Conservation (phyloP, 2,329 filamentous ascomycete genomes). For the Xylariaceae sp. region DNA sequence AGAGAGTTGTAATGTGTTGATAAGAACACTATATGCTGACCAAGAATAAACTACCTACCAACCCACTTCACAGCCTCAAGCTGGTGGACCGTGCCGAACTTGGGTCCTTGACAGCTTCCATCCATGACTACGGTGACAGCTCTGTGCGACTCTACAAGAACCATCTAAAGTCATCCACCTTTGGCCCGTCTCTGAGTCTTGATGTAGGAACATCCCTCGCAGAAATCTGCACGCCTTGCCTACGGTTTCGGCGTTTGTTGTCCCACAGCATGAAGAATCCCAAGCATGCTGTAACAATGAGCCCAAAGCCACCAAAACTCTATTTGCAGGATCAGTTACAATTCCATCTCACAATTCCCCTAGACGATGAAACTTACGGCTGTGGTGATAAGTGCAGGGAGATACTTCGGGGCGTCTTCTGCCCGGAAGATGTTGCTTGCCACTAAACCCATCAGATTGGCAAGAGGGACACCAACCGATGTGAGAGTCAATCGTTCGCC, state of each 20-base stretch:
- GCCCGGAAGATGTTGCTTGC: slow-evolving; percentile 65
- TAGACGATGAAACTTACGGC: slow-evolving; percentile 31
- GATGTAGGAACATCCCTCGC: slow-evolving; percentile 58
- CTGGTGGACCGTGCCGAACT: too few species aligned
- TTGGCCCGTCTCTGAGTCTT: slow-evolving; percentile 53
- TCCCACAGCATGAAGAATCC: slow-evolving; percentile 64
- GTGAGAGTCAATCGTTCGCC: slow-evolving; percentile 68
- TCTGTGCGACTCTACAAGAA: slow-evolving; percentile 39
- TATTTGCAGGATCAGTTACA: background rate
- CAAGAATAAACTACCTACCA: too few species aligned
- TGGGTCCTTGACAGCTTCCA: too few species aligned
- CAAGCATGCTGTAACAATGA: slow-evolving; percentile 52
- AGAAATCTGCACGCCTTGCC: slow-evolving; percentile 52
- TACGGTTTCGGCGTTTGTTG: slow-evolving; percentile 58
- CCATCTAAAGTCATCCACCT: slow-evolving; percentile 55
- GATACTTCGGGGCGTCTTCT: slow-evolving; percentile 63
- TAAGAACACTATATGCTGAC: too few species aligned
- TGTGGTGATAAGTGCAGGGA: slow-evolving; percentile 63
- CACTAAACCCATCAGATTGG: slow-evolving; percentile 74
- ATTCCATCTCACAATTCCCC: background rate
- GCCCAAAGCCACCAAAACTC: slow-evolving; percentile 60
- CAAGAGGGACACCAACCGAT: slow-evolving; percentile 69
- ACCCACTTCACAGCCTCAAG: too few species aligned
- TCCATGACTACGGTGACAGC: background rate
- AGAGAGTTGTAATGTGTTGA: too few species aligned